These are phyloP conservation scores for Alternaria alternata DNA, from an alignment of 2,329 filamentous ascomycete species.

Conservation along the genomic window DNA sequence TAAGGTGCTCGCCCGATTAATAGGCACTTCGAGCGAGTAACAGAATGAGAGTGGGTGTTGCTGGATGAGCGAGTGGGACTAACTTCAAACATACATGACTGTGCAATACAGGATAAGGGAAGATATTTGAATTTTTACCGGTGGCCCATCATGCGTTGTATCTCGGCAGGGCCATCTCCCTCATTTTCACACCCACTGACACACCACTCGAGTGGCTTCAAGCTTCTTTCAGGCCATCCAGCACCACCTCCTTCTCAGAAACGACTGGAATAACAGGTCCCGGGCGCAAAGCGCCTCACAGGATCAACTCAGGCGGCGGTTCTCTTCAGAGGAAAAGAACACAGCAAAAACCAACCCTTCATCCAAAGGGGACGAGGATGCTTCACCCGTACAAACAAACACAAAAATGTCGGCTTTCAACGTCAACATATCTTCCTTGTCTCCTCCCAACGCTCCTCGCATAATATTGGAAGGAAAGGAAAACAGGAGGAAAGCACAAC, in stretches of 20 bases:
- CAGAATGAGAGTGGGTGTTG: slow-evolving; percentile 23
- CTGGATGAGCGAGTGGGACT: slow-evolving; percentile 24
- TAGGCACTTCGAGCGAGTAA: slow-evolving; percentile 15
- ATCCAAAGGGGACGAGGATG: slow-evolving; percentile 51
- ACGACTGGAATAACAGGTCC: slow-evolving; percentile 27
- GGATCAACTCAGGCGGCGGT: slow-evolving; percentile 46
- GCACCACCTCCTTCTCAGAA: slow-evolving; percentile 22
- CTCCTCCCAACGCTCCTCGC: slow-evolving; percentile 23
- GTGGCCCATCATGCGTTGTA: slow-evolving; percentile 24
- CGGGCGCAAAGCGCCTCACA: slow-evolving; percentile 43
- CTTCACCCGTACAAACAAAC: slow-evolving; percentile 46
- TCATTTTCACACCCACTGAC: slow-evolving; percentile 26
- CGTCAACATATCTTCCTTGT: slow-evolving; percentile 26
- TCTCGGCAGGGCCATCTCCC: slow-evolving; percentile 25
- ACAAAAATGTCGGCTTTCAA: slow-evolving; percentile 50
- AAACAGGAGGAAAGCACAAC: slow-evolving; percentile 49
- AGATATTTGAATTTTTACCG: slow-evolving; percentile 35
- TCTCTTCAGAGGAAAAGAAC: slow-evolving; percentile 25
- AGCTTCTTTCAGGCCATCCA: slow-evolving; percentile 13
- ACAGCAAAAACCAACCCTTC: slow-evolving; percentile 51
- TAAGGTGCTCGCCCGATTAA: slow-evolving; percentile 22
- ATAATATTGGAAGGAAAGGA: slow-evolving; percentile 20
- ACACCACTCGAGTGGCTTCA: slow-evolving; percentile 19
- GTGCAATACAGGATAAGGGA: slow-evolving; percentile 22
- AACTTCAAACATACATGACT: slow-evolving; percentile 10